Evolutionary conservation across 805 yeast species (phyloP).

Genomic region (Saturnispora hagleri): DNA sequence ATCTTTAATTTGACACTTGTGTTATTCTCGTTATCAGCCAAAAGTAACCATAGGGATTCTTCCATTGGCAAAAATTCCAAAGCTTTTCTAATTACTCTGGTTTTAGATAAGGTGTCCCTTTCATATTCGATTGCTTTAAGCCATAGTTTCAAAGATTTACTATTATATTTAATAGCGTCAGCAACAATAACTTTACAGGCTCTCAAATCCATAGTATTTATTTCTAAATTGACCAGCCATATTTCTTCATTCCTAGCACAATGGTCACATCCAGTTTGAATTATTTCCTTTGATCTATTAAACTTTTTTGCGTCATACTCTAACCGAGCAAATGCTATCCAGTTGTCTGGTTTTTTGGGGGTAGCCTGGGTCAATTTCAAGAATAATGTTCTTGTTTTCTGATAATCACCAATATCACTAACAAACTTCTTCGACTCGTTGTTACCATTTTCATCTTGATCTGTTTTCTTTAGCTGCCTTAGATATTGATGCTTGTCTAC

Average conservation of each 20-base stretch:
- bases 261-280: conserved; percentile 64
- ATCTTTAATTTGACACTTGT: conserved; percentile 41
- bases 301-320: conserved; percentile 58
- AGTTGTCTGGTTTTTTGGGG: conserved; percentile 65
- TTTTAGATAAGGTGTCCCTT: conserved; percentile 41
- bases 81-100: conserved; percentile 59
- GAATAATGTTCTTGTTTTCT: conserved; percentile 49
- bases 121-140: conserved; percentile 60
- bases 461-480: conserved; percentile 27
- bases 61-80: conserved; percentile 53
- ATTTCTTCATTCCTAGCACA: conserved; percentile 62
- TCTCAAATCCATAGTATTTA: conserved; percentile 39
- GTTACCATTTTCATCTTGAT: neutral
- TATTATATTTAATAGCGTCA: conserved; percentile 52
- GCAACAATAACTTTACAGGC: conserved; percentile 51
- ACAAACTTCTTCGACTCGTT: conserved; percentile 17
- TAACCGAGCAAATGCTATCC: conserved; percentile 79
- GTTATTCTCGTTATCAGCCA: conserved; percentile 52
- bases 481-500: conserved; percentile 34
- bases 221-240: conserved; percentile 74
- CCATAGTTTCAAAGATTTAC: conserved; percentile 62
- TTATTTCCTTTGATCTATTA: conserved; percentile 47
- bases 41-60: conserved; percentile 57
- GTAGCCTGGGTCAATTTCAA: conserved; percentile 62
- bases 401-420: conserved; percentile 43